Conservation (phyloP, 441 rosid species). For the Pelargonium australe region DNA sequence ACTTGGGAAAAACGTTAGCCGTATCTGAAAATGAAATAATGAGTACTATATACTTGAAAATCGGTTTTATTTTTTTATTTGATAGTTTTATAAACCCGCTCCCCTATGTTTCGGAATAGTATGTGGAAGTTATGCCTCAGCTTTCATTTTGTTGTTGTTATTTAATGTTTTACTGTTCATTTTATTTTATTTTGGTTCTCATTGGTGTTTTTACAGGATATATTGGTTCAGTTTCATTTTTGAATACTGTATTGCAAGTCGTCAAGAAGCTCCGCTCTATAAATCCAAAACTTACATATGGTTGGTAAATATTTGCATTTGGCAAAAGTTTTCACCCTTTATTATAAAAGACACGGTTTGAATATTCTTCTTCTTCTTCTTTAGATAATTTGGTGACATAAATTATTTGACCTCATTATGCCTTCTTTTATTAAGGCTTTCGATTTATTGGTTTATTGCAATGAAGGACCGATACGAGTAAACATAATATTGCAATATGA, state of each 20-base stretch:
- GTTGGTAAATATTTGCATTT: slow-evolving; percentile 34
- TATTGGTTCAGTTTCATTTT: slow-evolving; percentile 94
- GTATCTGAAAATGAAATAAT: not conserved
- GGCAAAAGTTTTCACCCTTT: not conserved
- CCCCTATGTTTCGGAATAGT: not conserved
- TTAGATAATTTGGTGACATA: not conserved
- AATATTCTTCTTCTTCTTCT: not conserved
- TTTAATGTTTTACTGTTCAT: not conserved
- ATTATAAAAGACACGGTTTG: not conserved
- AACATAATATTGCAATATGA: no score
- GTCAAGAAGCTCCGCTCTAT: slow-evolving; percentile 78
- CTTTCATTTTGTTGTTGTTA: not conserved
- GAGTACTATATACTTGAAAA: not conserved
- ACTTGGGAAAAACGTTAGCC: not conserved
- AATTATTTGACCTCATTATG: not conserved
- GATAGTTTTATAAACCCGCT: no score
- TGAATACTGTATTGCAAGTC: slow-evolving; percentile 68
- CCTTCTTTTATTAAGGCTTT: not conserved
- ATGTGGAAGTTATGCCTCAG: not conserved
- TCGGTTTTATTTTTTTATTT: no score
- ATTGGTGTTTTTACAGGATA: slow-evolving; percentile 52
- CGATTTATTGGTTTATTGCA: not conserved
- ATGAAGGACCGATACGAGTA: not conserved
- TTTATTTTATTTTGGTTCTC: slow-evolving; percentile 11
- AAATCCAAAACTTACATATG: slow-evolving; percentile 83